Evolutionary conservation across 2,329 filamentous ascomycete species (phyloP).

Genomic region (Alternaria postmessia): DNA sequence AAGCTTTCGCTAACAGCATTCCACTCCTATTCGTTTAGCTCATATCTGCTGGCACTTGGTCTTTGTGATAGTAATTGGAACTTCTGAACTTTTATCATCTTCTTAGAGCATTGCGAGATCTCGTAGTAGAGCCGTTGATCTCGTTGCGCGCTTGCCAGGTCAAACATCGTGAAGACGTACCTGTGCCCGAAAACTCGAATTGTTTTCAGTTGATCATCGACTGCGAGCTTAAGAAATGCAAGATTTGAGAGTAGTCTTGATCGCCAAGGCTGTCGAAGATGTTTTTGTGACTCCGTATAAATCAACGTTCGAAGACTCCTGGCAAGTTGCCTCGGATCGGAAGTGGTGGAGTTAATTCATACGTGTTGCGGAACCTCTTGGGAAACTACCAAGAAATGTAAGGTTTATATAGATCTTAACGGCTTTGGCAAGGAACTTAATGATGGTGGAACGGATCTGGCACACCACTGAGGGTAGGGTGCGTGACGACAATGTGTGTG

Average conservation of each 20-base stretch:
- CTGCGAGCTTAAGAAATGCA: background rate
- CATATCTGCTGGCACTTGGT: background rate
- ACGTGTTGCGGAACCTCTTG: background rate
- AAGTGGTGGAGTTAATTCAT: background rate
- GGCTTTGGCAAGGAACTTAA: background rate
- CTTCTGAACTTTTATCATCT: background rate
- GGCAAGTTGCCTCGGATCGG: background rate
- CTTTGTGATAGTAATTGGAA: background rate
- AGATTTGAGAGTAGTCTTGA: background rate
- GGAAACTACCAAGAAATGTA: background rate
- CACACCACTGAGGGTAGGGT: background rate
- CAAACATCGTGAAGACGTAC: background rate
- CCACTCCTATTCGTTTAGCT: background rate
- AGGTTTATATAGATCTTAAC: background rate
- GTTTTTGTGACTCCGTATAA: background rate
- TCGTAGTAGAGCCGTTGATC: background rate
- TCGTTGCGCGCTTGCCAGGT: background rate
- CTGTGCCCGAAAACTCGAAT: background rate
- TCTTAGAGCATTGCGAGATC: background rate
- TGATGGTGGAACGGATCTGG: background rate
- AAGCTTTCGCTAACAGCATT: conserved; percentile 1
- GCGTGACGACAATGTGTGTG: background rate
- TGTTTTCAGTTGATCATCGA: background rate
- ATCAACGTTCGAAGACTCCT: background rate
- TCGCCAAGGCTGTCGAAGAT: background rate